Base-by-base conservation (phyloP, 1,139 yeast species). In the Candida neerlandica region DNA sequence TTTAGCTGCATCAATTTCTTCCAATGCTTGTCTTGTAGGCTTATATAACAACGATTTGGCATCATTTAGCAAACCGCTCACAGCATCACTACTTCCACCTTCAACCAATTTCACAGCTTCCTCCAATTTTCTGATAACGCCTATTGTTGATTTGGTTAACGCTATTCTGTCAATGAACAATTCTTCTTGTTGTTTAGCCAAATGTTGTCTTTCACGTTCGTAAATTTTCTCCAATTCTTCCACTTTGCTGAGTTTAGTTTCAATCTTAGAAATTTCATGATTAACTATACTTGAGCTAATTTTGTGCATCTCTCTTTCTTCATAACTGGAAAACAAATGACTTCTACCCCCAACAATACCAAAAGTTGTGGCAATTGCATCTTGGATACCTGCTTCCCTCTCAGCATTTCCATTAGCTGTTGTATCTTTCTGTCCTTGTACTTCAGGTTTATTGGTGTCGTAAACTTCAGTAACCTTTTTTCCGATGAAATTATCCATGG, bases 271-370 rank as follows among this genome's bases (percentile, higher is more conserved):
- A 56, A 88, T 64, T 66, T 91, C 91, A 45, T 84, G 82, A 59
- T 87, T 86, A 34, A 90, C 78, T 44, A 92, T 80, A 21, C 77
- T 77, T 18, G 77, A 71, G 21, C 86, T 70, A 30, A 85, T 66
- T 51, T 78, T 81, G 55, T 84, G 69, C 82, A 90, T 81, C 62
- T 88, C 90, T 49, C 94, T 75, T 62, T 91, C 97, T 63, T 91
- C 95, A 62, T 82, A 84, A 15, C 85, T 81, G 12, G 96, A 90
- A 69, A 92, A 86, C 34, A 89, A 80, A 61, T 88, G 94, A 35
- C 96, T 80, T 55, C 96, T 81, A 1, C 94, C 88, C 4, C 96
- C 97, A 29, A 89, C 73, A 6, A 85, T 73, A 3, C 90, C 87
- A 54, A 86, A 71, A 0, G 88, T 80, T 39, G 80, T 70, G 6